Percentiles rank a stretch among this genome's conserved stretches.
Conservation (phyloP, 2,329 filamentous ascomycete species). For the Penicillium corylophilum region DNA sequence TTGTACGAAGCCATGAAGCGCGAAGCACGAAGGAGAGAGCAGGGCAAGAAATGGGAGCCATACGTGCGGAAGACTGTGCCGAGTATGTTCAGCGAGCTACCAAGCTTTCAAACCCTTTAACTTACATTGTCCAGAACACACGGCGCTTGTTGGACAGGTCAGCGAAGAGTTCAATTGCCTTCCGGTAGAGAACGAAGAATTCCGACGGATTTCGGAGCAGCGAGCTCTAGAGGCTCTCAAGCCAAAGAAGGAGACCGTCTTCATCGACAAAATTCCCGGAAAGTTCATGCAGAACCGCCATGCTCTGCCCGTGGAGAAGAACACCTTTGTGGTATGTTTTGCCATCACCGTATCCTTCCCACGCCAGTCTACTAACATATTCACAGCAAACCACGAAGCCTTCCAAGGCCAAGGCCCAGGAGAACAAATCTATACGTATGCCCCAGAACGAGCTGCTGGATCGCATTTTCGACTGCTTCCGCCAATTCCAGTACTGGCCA, state of each 20-base stretch:
- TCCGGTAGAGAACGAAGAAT: slow-evolving; percentile 69
- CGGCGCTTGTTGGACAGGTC: slow-evolving; percentile 69
- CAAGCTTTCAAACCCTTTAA: neutral
- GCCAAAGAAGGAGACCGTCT: slow-evolving; percentile 58
- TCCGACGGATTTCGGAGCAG: slow-evolving; percentile 60
- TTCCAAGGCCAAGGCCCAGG: slow-evolving; percentile 56
- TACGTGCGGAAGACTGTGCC: slow-evolving; percentile 64
- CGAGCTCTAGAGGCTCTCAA: slow-evolving; percentile 61
- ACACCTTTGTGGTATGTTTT: slow-evolving; percentile 45
- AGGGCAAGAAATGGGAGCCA: slow-evolving; percentile 58
- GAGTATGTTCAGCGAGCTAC: slow-evolving; percentile 48
- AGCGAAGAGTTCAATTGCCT: slow-evolving; percentile 74
- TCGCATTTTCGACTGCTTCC: slow-evolving; percentile 78
- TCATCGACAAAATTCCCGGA: slow-evolving; percentile 45
- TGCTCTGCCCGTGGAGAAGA: slow-evolving; percentile 44
- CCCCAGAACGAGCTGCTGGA: slow-evolving; percentile 85
- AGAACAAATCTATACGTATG: slow-evolving; percentile 87
- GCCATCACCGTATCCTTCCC: neutral
- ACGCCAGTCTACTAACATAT: slow-evolving; percentile 22
- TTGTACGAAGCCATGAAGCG: slow-evolving; percentile 48
- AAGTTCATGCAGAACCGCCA: slow-evolving; percentile 61
- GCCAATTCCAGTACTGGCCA: slow-evolving; percentile 87
- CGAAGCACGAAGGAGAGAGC: slow-evolving; percentile 46
- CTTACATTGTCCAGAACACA: slow-evolving; percentile 62
- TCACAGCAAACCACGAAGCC: slow-evolving; percentile 51